Evolutionary conservation across 2,329 filamentous ascomycete species (phyloP), one percentile per base, ranked within the genome.

Genomic region (Fusarium stilboides): DNA sequence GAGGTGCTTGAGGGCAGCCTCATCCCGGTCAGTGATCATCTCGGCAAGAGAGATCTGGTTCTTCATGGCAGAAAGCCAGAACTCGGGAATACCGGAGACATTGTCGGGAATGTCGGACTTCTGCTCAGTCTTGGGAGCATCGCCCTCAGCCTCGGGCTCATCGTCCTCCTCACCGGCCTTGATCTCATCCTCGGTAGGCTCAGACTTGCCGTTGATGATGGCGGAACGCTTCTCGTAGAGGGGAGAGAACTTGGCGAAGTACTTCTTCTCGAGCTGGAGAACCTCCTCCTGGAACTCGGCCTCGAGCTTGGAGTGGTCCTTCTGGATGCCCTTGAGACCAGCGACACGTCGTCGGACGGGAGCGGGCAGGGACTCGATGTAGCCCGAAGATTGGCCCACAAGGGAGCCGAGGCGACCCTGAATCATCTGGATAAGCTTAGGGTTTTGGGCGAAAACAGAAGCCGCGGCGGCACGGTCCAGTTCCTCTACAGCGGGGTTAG

Each of bases 51-150:
- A 97, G 77, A 96, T 89, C 81, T 98, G 95, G 87, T 99, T 99
- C 89, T 99, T 99, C 95, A 99, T 98, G 75, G 97, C 95, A 66
- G 95, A 98, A 51, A 99, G 88, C 96, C 96, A 99, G 88, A 99
- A 99, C 84, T 99, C 96, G 69, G 96, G 96, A 69, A 99, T 98
- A 81, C 96, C 96, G 76, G 89, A 86, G 70, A 91, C 80, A 37
- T 81, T 71, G 74, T 87, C 84, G 57, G 83, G 79, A 72, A 88
- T 85, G 70, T 90, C 86, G 53, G 85, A 82, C 68, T 89, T 84
- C 77, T 87, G 83, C 76, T 89, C 87, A 47, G 80, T 74, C 76
- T 86, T 83, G 77, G 90, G 87, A 65, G 82, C 80, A 57, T 87
- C 87, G 19, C 89, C 89, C 49, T 94, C 90, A 42, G 92, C 87